Base-by-base conservation (phyloP, 2,329 filamentous ascomycete genomes). In the Canariomyces notabilis region DNA sequence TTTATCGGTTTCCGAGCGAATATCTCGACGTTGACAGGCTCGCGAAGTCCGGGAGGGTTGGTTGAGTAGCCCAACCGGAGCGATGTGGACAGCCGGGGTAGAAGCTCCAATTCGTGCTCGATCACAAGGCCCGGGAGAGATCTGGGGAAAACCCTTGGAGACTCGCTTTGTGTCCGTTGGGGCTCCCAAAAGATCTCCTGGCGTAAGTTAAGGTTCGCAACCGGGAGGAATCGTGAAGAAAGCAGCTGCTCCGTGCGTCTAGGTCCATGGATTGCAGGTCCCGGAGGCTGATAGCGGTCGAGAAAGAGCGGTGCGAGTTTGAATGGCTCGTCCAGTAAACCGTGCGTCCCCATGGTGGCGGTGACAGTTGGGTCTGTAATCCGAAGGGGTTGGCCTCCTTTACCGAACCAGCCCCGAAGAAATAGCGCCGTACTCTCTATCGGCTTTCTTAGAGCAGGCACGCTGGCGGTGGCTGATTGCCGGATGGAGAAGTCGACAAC, bases 401-500 rank as follows among this genome's bases (percentile, higher is more conserved):
- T 26, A 12, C 32, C 3, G 19, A 16, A n/a, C n/a, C 44, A 15
- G 2, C 21, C 42, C 19, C 52, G 51, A 5, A 58, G 43, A 5
- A 53, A 51, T 0, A 50, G 42, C 1, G 61, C 52, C 15, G 57
- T 50, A 16, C 56, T 57, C 18, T 65, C 58, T 1, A 64, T 46
- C 9, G 59, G 42, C 2, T 51, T 50, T 5, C 64, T 61, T 14
- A 70, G 35, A 0, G 46, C 49, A 0, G 69, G 68, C 6, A 70
- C 43, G 0, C 59, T 59, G 4, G 67, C 54, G 4, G 65, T 64
- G 11, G 66, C 55, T 3, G 67, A 64, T 42, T 72, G 67, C 18
- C 64, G 65, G 7, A 72, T 51, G 2, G 63, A 56, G 50, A 71
- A 67, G 52, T 72, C 69, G 32, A 72, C 42, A 2, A 68, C 58